Base-by-base conservation (phyloP, 1,284 basidiomycete genomes). In the Fomitopsis palustris region DNA sequence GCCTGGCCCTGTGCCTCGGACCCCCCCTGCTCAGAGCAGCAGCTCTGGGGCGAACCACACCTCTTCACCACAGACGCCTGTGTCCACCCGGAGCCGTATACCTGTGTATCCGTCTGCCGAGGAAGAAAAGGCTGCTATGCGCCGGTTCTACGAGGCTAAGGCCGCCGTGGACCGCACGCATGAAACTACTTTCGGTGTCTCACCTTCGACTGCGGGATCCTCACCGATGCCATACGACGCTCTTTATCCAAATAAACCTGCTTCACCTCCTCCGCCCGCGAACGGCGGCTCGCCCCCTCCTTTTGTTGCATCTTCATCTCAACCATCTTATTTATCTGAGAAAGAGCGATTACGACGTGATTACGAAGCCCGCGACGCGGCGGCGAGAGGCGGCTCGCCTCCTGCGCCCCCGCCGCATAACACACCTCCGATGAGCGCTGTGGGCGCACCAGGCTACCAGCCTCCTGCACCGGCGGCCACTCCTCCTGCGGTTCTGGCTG, bases 61-160 rank as follows among this genome's bases (percentile, higher is more conserved):
- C 16, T 19, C 49, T 10, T 19, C 43, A 6, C 41, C 57, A 21
- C 52, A 53, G 19, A 56, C 52, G 12, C 47, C 37, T 42, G 54
- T 53, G 49, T 52, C 49, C 21, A 12, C 12, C 12, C 29, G 31
- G 21, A 16, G 31, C 31, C 49, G 49, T 27, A 23, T 52, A 31
- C 49, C 49, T 37, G 33, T 27, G 31, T 67, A 67, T 59, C 73
- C 71, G 2, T 74, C 79, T 23, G 77, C 79, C 0, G 77, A 77
- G 77, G 77, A 81, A 61, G 83, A 84, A 72, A 92, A 92, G 67
- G 86, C 82, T 5, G 85, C 85, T 35, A 69, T 91, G 59, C 76
- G 72, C 62, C 78, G 85, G 55, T 92, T 90, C 66, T 78, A 87
- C 41, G 81, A 88, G 54, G 90, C 90, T 0, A 88, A 83, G 67